phyloP scores from a whole-genome alignment of 2,329 filamentous ascomycete genomes.

The Trichoderma oligosporum region DNA sequence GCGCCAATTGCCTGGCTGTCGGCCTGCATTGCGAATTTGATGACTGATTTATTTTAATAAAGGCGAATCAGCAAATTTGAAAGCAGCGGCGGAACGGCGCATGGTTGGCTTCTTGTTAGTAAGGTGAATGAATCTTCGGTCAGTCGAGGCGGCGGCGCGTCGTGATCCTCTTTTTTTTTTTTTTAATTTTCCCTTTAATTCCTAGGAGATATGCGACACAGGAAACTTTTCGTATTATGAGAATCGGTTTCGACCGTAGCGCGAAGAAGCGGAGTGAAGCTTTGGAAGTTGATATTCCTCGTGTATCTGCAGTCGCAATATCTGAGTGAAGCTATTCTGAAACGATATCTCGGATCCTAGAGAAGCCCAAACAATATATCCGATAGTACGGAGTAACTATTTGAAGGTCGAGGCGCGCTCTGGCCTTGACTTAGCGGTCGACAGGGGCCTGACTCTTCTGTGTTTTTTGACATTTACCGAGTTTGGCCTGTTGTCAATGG shows the following conservation, averaged over 20 bases:
- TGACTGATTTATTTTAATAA: background rate
- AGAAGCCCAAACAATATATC: background rate
- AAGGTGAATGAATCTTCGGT: conserved; percentile 4
- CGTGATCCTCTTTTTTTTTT: conserved; percentile 1
- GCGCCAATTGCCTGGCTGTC: conserved; percentile 24
- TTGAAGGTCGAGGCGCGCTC: conserved; percentile 11
- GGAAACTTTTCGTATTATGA: background rate
- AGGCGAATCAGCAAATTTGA: background rate
- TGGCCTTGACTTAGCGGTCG: conserved; percentile 16
- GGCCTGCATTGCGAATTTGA: conserved; percentile 26
- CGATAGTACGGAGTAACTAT: background rate
- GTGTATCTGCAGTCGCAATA: background rate
- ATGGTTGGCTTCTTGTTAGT: too few relatives aligned
- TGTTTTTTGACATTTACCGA: background rate
- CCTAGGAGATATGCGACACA: background rate
- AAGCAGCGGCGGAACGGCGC: conserved; percentile 7
- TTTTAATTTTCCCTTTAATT: too few relatives aligned
- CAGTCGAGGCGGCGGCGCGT: conserved; percentile 14
- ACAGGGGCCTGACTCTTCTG: background rate
- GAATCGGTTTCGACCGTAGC: background rate
- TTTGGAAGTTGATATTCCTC: background rate
- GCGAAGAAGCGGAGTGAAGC: background rate
- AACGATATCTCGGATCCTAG: background rate
- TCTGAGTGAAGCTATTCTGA: background rate
- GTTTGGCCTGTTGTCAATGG: conserved; percentile 3